Percentiles rank a stretch among this genome's conserved stretches.
Evolutionary conservation across 495 filamentous ascomycete species (phyloP).

Genomic region (Cryomyces antarcticus): DNA sequence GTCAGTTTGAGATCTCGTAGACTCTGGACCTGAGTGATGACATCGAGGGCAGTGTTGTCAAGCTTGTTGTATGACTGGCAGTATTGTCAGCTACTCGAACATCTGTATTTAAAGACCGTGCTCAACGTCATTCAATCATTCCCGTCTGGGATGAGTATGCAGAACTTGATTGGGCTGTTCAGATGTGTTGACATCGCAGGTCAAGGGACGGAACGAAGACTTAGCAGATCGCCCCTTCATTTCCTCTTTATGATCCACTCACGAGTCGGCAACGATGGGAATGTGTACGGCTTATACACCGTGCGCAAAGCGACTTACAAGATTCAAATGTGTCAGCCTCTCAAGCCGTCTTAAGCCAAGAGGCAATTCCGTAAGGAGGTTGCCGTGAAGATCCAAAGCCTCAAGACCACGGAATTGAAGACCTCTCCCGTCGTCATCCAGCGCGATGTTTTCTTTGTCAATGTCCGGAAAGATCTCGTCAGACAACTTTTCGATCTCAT

Average conservation of each 20-base stretch:
- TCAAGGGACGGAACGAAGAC: too few relatives aligned
- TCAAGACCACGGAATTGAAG: constrained; percentile 73
- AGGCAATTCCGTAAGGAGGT: constrained; percentile 50
- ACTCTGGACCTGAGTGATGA: constrained; percentile 45
- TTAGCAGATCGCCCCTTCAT: too few relatives aligned
- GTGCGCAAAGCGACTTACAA: constrained; percentile 28
- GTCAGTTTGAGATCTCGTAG: constrained; percentile 66
- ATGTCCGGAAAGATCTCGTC: constrained; percentile 61
- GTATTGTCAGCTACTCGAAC: not conserved
- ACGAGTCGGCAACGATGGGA: too few relatives aligned
- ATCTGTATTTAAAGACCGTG: too few relatives aligned
- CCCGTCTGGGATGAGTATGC: too few relatives aligned
- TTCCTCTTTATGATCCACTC: too few relatives aligned
- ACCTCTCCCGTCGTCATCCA: constrained; percentile 42
- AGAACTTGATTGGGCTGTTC: not conserved
- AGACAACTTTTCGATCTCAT: constrained; percentile 57
- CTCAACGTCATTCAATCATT: too few relatives aligned
- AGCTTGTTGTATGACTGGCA: constrained; percentile 60
- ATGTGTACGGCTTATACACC: constrained; percentile 2
- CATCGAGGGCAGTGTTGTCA: constrained; percentile 42
- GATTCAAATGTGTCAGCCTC: constrained; percentile 56
- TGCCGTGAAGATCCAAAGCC: constrained; percentile 68
- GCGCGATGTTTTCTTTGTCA: constrained; percentile 25
- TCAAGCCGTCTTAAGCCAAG: constrained; percentile 53
- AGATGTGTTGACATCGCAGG: too few relatives aligned